A percentile compares a stretch with the other conserved stretches of the same genome.
Evolutionary conservation across 768 basidiomycete genomes (phyloP).

Genomic region (Termitomyces titanicus): DNA sequence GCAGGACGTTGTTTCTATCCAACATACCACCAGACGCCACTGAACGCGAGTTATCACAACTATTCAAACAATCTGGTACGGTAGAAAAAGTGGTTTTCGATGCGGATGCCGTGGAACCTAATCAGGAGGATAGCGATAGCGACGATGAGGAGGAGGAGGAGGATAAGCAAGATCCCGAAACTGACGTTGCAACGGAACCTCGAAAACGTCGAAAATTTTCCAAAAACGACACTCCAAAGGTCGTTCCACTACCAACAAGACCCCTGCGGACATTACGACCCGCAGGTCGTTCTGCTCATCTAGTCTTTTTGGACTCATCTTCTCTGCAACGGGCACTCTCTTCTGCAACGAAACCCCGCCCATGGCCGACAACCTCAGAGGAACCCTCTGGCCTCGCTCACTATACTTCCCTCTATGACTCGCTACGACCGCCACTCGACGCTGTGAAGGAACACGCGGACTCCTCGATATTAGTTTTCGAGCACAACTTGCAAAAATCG

Average conservation of each 20-base stretch:
- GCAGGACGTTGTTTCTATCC: constrained; percentile 81
- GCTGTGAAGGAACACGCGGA: constrained; percentile 77
- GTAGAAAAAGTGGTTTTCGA: constrained; percentile 75
- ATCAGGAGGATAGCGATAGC: constrained; percentile 38
- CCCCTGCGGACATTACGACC: constrained; percentile 54
- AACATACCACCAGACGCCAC: constrained; percentile 89
- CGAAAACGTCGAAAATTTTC: constrained; percentile 37
- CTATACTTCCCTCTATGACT: constrained; percentile 59
- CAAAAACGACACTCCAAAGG: constrained; percentile 41
- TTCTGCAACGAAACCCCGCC: constrained; percentile 45
- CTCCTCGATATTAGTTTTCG: constrained; percentile 71
- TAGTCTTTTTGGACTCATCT: constrained; percentile 66
- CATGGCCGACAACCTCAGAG: constrained; percentile 58
- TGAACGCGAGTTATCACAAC: constrained; percentile 67
- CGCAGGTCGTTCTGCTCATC: constrained; percentile 68
- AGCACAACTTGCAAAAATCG: constrained; percentile 60
- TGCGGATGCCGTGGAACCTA: constrained; percentile 37
- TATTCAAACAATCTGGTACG: constrained; percentile 78
- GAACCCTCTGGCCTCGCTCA: constrained; percentile 70
- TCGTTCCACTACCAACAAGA: constrained; percentile 56
- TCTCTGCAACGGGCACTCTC: constrained; percentile 67
- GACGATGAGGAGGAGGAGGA: constrained; percentile 39
- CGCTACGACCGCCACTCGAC: constrained; percentile 74
- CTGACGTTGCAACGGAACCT: constrained; percentile 26
- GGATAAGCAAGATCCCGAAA: constrained; percentile 23